Evolutionary conservation across 768 basidiomycete species (phyloP), one percentile per base, ranked within the genome.

Genomic region (Hypholoma sublateritium): DNA sequence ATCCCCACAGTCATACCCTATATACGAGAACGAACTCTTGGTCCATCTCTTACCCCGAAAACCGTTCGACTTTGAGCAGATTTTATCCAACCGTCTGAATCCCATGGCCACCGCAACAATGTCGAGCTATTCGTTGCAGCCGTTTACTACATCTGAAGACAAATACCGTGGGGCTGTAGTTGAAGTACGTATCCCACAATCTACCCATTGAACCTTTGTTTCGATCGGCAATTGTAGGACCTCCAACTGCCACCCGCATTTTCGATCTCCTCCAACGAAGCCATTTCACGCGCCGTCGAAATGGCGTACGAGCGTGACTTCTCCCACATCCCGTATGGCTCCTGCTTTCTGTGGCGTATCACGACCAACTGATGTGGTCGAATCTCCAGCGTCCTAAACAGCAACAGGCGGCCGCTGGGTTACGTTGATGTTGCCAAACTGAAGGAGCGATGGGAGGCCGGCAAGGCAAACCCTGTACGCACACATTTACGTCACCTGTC

Each of bases 291-390:
- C 21, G 94, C 91, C 1, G 83, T 96, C 25, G 92, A 93, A 63
- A 80, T 89, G 22, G 95, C 94, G 0, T 96, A 95, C 64, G 95
- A 97, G 62, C 85, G 93, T 34, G 95, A 97, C 68, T 97, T 95
- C 72, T 93, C 93, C 16, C 88, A 95, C 64, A 87, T 96, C 59
- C 95, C 95, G 95, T 95, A 51, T 46, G 74, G 64, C 37, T 14
- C 8, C 24, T 19, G 16, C 42, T 42, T 12, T 19, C 13, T 19
- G 6, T 44, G 37, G 32, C 41, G 41, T 47, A 25, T 48, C 41
- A 14, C 35, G 4, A 28, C 7, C 46, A 5, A 55, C 46, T 39
- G 41, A 53, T 44, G 36, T 14, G 36, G 37, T 24, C 46, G 41
- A 17, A 46, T 12, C 12, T 9, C 42, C 46, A 96, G 93, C 2